Percentiles rank a stretch among this genome's conserved stretches.
phyloP scores from a whole-genome alignment of 352 stramenopile species.

The Thalassiosira livingstoniorum region DNA sequence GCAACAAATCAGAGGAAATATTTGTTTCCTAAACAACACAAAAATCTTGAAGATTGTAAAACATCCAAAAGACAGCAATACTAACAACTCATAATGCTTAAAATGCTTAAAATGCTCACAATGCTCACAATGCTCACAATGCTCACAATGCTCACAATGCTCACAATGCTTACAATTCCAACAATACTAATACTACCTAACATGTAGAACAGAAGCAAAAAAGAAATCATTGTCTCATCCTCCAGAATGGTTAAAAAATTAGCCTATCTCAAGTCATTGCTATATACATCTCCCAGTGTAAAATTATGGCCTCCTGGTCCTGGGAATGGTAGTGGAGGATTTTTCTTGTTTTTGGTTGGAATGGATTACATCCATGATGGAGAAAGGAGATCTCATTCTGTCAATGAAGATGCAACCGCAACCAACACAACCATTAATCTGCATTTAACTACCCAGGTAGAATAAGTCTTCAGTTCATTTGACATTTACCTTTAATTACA shows the following conservation, averaged over 20 bases:
- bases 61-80: too few relatives aligned
- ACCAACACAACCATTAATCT: not conserved
- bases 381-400: too few relatives aligned
- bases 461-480: constrained; percentile 32
- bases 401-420: constrained; percentile 25
- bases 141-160: too few relatives aligned
- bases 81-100: too few relatives aligned
- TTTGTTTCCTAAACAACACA: too few relatives aligned
- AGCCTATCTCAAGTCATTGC: constrained; percentile 72
- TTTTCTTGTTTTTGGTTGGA: constrained; percentile 57
- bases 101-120: not conserved
- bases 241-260: constrained; percentile 75
- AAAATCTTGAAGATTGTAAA: too few relatives aligned
- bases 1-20: too few relatives aligned
- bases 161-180: too few relatives aligned
- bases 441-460: constrained; percentile 14
- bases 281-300: constrained; percentile 55
- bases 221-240: constrained; percentile 72
- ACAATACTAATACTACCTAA: not conserved
- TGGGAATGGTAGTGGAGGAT: not conserved
- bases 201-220: constrained; percentile 43
- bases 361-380: constrained; percentile 16
- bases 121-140: not conserved
- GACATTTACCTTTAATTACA: constrained; percentile 57
- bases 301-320: constrained; percentile 37